phyloP scores from a whole-genome alignment of 495 filamentous ascomycete species.

The Trichodelitschia bisporula region DNA sequence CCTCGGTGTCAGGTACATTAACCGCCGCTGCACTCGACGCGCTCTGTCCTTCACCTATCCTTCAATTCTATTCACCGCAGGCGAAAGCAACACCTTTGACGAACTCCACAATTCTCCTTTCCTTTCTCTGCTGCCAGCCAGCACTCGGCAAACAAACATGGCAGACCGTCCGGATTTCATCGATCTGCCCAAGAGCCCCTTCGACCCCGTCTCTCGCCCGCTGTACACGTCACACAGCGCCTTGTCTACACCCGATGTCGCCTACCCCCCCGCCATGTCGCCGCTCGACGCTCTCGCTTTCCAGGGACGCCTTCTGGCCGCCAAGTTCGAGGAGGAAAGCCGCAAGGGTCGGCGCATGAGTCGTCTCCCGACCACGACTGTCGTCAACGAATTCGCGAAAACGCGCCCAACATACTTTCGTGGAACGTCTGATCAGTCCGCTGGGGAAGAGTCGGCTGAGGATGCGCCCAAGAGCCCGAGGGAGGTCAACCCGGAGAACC shows the following conservation, averaged over 20 bases:
- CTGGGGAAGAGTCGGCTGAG: background rate
- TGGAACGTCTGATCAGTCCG: constrained; percentile 22
- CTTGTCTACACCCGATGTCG: constrained; percentile 28
- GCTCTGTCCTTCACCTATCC: no score
- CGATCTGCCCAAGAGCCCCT: constrained; percentile 7
- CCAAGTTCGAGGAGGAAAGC: constrained; percentile 54
- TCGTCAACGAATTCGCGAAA: constrained; percentile 47
- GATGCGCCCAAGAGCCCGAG: constrained; percentile 18
- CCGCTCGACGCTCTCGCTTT: constrained; percentile 85
- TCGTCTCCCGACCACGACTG: constrained; percentile 57
- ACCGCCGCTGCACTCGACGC: no score
- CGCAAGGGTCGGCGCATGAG: constrained; percentile 50
- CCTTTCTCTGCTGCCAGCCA: no score
- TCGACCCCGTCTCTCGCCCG: constrained; percentile 1
- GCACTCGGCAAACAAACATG: no score
- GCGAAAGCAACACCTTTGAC: no score
- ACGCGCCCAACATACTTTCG: constrained; percentile 51
- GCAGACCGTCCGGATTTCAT: constrained; percentile 5
- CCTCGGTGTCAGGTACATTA: no score
- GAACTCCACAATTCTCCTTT: no score
- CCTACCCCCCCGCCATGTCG: constrained; percentile 74
- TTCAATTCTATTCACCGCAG: no score
- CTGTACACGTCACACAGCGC: constrained; percentile 8
- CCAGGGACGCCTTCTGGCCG: constrained; percentile 68
- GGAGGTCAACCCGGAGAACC: constrained; percentile 1